A percentile compares a stretch with the other conserved stretches of the same genome.
Conservation (phyloP, 2,329 filamentous ascomycete genomes). For the Daldinia sp. region DNA sequence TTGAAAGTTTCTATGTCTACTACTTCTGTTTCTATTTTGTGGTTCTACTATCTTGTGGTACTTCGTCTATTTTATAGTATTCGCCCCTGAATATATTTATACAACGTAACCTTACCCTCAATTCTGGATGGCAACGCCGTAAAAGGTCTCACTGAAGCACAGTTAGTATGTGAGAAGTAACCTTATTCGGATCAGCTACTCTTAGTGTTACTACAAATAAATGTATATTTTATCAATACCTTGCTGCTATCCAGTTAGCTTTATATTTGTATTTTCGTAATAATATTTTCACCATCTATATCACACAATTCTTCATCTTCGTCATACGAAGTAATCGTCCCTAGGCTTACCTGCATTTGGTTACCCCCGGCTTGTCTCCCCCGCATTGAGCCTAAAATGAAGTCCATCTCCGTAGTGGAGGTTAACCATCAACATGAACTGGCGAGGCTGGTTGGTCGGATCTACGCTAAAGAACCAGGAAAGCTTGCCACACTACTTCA, state of each 20-base stretch:
- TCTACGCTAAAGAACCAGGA: slow-evolving; percentile 33
- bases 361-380: slow-evolving; percentile 33
- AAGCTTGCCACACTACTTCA: slow-evolving; percentile 30
- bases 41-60: neutral
- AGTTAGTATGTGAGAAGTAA: neutral
- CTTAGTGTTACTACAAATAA: neutral
- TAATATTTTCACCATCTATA: neutral
- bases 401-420: slow-evolving; percentile 44
- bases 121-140: neutral
- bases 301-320: slow-evolving; percentile 1
- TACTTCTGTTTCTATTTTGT: neutral
- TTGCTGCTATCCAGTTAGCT: neutral
- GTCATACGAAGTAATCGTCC: slow-evolving; percentile 14
- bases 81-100: neutral
- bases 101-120: neutral
- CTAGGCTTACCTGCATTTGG: slow-evolving; percentile 17
- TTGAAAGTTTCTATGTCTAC: neutral
- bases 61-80: neutral
- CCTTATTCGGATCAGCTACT: neutral
- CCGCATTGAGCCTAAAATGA: slow-evolving; percentile 52
- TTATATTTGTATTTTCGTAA: slow-evolving; percentile 9
- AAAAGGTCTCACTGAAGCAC: neutral
- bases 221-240: neutral
- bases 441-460: slow-evolving; percentile 38
- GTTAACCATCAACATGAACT: slow-evolving; percentile 22